These are phyloP conservation scores for Monosporascus sp. DNA, from an alignment of 2,329 filamentous ascomycete genomes.

Conservation along the genomic window DNA sequence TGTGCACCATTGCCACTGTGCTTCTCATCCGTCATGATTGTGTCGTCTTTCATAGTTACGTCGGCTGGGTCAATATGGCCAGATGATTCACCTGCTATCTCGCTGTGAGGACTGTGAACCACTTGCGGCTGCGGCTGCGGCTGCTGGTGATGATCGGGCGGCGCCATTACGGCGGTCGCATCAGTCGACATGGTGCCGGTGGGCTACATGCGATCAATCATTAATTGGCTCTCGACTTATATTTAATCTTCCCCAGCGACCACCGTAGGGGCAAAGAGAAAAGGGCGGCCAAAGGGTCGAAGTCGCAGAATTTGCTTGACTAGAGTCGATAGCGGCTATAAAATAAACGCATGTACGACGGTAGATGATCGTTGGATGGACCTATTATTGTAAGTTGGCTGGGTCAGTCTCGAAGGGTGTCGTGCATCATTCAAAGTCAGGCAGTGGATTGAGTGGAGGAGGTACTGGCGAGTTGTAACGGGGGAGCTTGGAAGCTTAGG, in stretches of 20 bases:
- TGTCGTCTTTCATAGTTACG: slow-evolving; percentile 3
- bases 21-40: not conserved
- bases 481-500: not conserved
- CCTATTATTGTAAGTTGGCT: not conserved
- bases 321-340: not conserved
- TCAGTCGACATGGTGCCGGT: slow-evolving; percentile 48
- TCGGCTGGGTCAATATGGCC: slow-evolving; percentile 19
- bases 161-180: slow-evolving; percentile 45
- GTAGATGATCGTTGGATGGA: not conserved
- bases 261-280: not conserved
- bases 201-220: slow-evolving; percentile 39
- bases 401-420: not conserved
- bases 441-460: not conserved
- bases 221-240: slow-evolving; percentile 2
- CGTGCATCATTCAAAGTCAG: not conserved
- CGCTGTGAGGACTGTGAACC: slow-evolving; percentile 20
- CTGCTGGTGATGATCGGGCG: slow-evolving; percentile 25
- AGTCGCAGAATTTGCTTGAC: not conserved
- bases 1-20: slow-evolving; percentile 20
- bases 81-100: slow-evolving; percentile 15
- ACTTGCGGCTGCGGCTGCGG: slow-evolving; percentile 8
- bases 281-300: not conserved
- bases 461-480: not conserved
- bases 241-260: not conserved
- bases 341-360: not conserved